Percentiles rank a stretch among this genome's conserved stretches.
phyloP scores from a whole-genome alignment of 169 alveolate genomes.

The Fabrea salina region DNA sequence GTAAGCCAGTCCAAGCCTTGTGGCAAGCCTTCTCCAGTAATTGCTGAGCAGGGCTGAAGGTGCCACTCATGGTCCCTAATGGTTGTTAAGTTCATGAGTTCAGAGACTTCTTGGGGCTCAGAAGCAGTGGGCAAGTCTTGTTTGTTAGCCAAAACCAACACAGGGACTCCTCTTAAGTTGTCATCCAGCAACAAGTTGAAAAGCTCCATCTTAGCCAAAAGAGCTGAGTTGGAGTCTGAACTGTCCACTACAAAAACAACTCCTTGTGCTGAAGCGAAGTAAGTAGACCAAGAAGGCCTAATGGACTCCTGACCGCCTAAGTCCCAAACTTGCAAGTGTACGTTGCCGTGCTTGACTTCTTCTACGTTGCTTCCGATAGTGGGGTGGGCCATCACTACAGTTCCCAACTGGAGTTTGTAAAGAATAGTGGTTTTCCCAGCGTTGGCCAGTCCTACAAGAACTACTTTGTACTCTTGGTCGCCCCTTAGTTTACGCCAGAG shows the following conservation, averaged over 20 bases:
- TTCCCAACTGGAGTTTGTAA: slow-evolving; percentile 74
- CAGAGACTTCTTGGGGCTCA: slow-evolving; percentile 74
- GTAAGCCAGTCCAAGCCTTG: slow-evolving; percentile 94
- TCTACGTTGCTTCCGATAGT: slow-evolving; percentile 82
- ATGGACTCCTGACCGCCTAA: slow-evolving; percentile 82
- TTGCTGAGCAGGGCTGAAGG: slow-evolving; percentile 89
- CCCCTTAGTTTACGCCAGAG: slow-evolving; percentile 53
- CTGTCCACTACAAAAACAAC: slow-evolving; percentile 83
- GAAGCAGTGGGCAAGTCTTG: slow-evolving; percentile 94
- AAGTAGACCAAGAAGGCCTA: slow-evolving; percentile 79
- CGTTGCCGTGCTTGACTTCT: slow-evolving; percentile 70
- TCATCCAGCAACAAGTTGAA: slow-evolving; percentile 90
- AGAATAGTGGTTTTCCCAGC: slow-evolving; percentile 88
- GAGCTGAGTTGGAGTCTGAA: slow-evolving; percentile 86
- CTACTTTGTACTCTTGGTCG: slow-evolving; percentile 87
- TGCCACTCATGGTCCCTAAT: slow-evolving; percentile 88
- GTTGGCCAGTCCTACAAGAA: slow-evolving; percentile 79
- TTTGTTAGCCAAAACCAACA: slow-evolving; percentile 90
- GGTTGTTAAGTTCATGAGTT: slow-evolving; percentile 23
- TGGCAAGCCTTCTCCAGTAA: slow-evolving; percentile 91
- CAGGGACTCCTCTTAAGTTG: slow-evolving; percentile 61
- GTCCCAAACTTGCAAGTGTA: slow-evolving; percentile 79
- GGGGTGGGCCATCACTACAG: slow-evolving; percentile 73
- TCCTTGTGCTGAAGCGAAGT: slow-evolving; percentile 77
- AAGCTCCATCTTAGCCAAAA: slow-evolving; percentile 93